phyloP scores from a whole-genome alignment of 108 stramenopile species.

The Epithemia pelagica region DNA sequence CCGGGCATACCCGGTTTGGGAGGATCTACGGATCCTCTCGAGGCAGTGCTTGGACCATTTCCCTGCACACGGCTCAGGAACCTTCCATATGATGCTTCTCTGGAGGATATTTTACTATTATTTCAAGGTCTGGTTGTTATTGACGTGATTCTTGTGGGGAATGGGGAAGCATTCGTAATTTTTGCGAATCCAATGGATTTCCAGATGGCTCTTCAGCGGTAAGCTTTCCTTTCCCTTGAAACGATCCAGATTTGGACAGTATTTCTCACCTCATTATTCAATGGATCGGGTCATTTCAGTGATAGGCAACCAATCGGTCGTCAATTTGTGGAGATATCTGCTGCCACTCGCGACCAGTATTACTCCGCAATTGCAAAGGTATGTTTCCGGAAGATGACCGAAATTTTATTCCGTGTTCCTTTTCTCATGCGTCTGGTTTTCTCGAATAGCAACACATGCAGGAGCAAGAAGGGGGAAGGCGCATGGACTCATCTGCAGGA shows the following conservation, averaged over 20 bases:
- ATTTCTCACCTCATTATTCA: not conserved
- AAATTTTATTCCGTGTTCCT: not conserved
- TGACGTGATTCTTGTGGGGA: constrained; percentile 77
- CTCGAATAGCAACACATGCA: constrained; percentile 53
- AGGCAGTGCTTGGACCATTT: constrained; percentile 85
- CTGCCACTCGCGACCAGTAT: constrained; percentile 83
- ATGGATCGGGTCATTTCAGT: constrained; percentile 30
- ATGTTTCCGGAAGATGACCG: constrained; percentile 20
- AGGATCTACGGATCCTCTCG: constrained; percentile 75
- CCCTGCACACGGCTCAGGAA: constrained; percentile 85
- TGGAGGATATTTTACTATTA: constrained; percentile 87
- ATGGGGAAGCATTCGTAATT: constrained; percentile 86
- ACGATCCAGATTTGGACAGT: not conserved
- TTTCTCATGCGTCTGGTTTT: constrained; percentile 6
- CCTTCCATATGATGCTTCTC: constrained; percentile 85
- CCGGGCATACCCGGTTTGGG: constrained; percentile 60
- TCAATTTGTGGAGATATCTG: constrained; percentile 84
- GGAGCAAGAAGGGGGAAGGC: constrained; percentile 39
- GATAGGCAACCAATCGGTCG: constrained; percentile 77
- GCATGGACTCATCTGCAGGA: constrained; percentile 14
- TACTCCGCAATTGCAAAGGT: constrained; percentile 83
- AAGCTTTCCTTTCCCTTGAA: constrained; percentile 15
- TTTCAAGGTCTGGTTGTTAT: constrained; percentile 92
- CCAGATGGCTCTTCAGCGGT: constrained; percentile 89
- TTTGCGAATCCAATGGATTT: constrained; percentile 93